A percentile compares a stretch with the other conserved stretches of the same genome.
phyloP scores from a whole-genome alignment of 192 early-diverging fungal species.

The Backusella luteola region DNA sequence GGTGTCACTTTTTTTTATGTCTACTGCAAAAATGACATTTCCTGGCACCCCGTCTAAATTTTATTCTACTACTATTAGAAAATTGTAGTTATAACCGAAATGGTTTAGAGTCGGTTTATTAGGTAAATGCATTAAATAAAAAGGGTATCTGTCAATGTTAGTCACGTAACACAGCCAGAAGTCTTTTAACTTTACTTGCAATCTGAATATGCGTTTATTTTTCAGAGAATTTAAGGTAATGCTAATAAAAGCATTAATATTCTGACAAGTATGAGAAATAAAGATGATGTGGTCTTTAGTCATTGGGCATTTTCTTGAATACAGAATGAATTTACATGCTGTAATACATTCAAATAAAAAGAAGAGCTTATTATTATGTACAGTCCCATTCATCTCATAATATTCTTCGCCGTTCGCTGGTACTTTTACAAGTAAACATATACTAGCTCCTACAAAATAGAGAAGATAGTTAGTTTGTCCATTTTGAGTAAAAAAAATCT shows the following conservation, averaged over 20 bases:
- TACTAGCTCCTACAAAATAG: background rate
- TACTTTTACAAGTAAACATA: background rate
- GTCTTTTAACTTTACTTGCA: background rate
- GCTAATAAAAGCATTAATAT: background rate
- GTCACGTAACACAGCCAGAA: too few relatives aligned
- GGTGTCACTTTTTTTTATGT: too few relatives aligned
- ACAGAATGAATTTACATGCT: conserved; percentile 18
- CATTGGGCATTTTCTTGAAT: conserved; percentile 11
- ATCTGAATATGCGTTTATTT: background rate
- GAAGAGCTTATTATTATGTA: too few relatives aligned
- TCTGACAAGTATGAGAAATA: background rate
- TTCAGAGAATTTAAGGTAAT: background rate
- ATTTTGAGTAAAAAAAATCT: background rate
- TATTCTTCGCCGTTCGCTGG: too few relatives aligned
- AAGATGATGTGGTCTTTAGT: conserved; percentile 5
- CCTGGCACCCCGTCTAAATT: too few relatives aligned
- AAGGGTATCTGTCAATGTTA: too few relatives aligned
- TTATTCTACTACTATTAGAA: too few relatives aligned
- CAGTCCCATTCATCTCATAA: too few relatives aligned
- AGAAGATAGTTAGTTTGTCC: background rate
- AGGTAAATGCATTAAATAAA: too few relatives aligned
- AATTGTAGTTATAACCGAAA: too few relatives aligned
- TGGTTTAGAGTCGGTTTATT: too few relatives aligned
- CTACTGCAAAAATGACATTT: too few relatives aligned
- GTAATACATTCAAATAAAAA: background rate